A percentile compares a stretch with the other conserved stretches of the same genome.
Evolutionary conservation across 73 alveolate species (phyloP).

Genomic region (Halteria grandinella): DNA sequence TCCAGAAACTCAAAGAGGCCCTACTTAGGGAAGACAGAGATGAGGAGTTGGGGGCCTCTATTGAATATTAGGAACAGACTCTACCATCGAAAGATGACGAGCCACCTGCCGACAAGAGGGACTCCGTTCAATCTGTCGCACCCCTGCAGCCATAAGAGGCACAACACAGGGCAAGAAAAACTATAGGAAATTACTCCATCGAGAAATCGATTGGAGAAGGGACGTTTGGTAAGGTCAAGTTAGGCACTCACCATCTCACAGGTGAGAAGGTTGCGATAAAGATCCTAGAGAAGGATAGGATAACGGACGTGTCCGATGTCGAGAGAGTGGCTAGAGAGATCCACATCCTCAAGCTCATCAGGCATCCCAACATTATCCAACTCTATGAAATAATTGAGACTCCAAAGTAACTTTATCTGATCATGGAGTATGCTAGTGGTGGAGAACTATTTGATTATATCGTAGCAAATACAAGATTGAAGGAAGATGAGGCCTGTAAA

Average conservation of each 20-base stretch:
- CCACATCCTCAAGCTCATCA: constrained; percentile 62
- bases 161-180: constrained; percentile 20
- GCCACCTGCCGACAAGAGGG: constrained; percentile 22
- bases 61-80: neutral
- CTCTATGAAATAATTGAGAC: constrained; percentile 84
- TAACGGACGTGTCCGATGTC: constrained; percentile 71
- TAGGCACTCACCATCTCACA: constrained; percentile 81
- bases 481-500: constrained; percentile 94
- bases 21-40: neutral
- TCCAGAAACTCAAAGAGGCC: neutral
- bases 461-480: constrained; percentile 74
- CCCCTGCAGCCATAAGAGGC: too few species aligned
- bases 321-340: constrained; percentile 79
- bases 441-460: constrained; percentile 92
- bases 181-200: constrained; percentile 44
- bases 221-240: constrained; percentile 93
- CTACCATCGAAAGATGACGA: constrained; percentile 1
- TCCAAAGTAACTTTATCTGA: constrained; percentile 77
- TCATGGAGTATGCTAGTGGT: constrained; percentile 90
- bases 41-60: neutral
- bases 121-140: too few species aligned
- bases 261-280: constrained; percentile 80
- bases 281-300: constrained; percentile 78
- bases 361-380: constrained; percentile 79
- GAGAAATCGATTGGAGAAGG: constrained; percentile 92